Evolutionary conservation across 2,329 filamentous ascomycete genomes (phyloP), one percentile per base, ranked within the genome.

Genomic region (Clonostachys rosea): DNA sequence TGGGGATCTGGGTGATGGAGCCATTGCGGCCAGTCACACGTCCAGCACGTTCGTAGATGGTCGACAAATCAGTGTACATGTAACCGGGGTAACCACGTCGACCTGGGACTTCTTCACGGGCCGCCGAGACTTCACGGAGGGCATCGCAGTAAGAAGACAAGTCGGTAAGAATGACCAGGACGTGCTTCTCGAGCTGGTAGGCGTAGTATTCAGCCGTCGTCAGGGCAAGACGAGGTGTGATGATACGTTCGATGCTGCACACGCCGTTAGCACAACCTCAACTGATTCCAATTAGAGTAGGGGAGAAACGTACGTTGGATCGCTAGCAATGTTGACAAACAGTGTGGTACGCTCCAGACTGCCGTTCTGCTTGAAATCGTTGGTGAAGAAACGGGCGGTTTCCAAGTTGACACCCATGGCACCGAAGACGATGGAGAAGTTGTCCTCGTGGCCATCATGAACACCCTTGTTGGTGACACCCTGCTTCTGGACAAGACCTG

Each of bases 351-450:
- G 89, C 76, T 96, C 94, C 85, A 99, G 84, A 73, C 89, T 95
- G 59, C 95, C 95, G 71, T 99, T 99, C 81, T 99, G 91, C 71
- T 99, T 94, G 64, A 99, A 99, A 63, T 99, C 94, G 56, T 90
- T 83, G 36, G 92, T 97, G 78, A 99, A 99, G 83, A 99, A 99
- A 60, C 94, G 88, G 60, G 88, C 89, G 34, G 94, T 99, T 69
- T 99, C 94, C 86, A 99, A 84, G 77, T 99, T 99, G 59, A 99
- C 94, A 91, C 94, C 94, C 94, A 99, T 99, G 64, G 94, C 94
- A 65, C 90, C 95, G 66, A 99, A 99, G 49, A 99, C 94, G 62
- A 99, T 99, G 51, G 91, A 96, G 81, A 99, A 99, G 78, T 99
- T 99, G 64, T 99, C 94, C 63, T 96, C 91, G 71, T 99, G 94